phyloP scores from a whole-genome alignment of 768 basidiomycete genomes.

The Lyophyllum decastes region DNA sequence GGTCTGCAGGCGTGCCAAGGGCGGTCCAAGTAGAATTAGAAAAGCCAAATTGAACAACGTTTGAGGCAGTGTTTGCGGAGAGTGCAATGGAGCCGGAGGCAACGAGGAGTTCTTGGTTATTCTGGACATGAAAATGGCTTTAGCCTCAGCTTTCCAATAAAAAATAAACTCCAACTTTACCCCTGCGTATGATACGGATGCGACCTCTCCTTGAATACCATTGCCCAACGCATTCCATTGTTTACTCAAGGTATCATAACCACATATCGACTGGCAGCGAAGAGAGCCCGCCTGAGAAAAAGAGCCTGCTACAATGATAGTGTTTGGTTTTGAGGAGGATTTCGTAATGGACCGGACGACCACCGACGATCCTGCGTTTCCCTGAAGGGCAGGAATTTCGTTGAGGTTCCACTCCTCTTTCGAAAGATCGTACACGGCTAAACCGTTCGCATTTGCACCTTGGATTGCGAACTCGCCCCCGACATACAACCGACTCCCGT shows the following conservation, averaged over 20 bases:
- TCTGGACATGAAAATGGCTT: slow-evolving; percentile 35
- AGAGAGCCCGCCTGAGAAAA: slow-evolving; percentile 80
- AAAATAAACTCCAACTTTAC: slow-evolving; percentile 38
- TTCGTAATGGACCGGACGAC: slow-evolving; percentile 72
- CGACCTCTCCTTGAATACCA: slow-evolving; percentile 81
- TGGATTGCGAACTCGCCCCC: slow-evolving; percentile 81
- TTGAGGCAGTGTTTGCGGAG: slow-evolving; percentile 60
- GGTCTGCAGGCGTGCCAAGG: slow-evolving; percentile 55
- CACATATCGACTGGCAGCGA: slow-evolving; percentile 77
- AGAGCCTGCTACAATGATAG: slow-evolving; percentile 83
- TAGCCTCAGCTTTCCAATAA: slow-evolving; percentile 2
- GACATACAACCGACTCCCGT: slow-evolving; percentile 69
- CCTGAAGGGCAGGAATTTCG: slow-evolving; percentile 61
- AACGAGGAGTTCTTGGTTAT: slow-evolving; percentile 66
- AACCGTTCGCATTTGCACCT: slow-evolving; percentile 59
- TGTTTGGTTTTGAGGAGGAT: slow-evolving; percentile 58
- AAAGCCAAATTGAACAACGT: slow-evolving; percentile 75
- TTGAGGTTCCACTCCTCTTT: slow-evolving; percentile 61
- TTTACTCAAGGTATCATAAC: slow-evolving; percentile 63
- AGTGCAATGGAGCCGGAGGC: slow-evolving; percentile 81
- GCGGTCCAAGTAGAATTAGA: slow-evolving; percentile 74
- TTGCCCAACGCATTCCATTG: slow-evolving; percentile 82
- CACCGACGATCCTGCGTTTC: slow-evolving; percentile 50
- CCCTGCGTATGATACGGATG: slow-evolving; percentile 78
- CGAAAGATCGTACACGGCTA: slow-evolving; percentile 80